phyloP scores from a whole-genome alignment of 1,284 basidiomycete genomes.

The Moniliella sp. region DNA sequence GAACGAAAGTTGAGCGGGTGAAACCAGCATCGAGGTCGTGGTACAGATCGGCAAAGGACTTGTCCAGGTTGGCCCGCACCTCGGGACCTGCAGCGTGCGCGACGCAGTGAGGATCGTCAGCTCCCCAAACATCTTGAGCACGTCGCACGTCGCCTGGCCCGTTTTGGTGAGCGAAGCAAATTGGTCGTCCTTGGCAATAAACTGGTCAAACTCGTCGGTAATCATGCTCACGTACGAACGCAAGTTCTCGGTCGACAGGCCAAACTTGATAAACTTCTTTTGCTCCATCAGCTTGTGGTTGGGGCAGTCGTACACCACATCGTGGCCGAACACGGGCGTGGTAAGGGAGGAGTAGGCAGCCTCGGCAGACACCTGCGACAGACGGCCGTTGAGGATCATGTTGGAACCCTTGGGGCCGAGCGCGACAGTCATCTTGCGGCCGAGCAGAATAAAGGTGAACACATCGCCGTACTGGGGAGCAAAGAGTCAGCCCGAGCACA shows the following conservation, averaged over 20 bases:
- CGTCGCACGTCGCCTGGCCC: constrained; percentile 10
- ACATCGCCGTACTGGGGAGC: constrained; percentile 46
- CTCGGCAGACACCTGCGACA: constrained; percentile 76
- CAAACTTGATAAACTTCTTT: constrained; percentile 70
- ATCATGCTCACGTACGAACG: constrained; percentile 76
- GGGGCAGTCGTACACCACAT: constrained; percentile 90
- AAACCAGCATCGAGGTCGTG: constrained; percentile 62
- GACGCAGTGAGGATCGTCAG: constrained; percentile 86
- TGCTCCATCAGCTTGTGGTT: constrained; percentile 97
- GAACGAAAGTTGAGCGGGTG: constrained; percentile 51
- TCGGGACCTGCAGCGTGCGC: constrained; percentile 76
- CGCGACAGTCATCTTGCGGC: constrained; percentile 70
- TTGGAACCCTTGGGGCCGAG: constrained; percentile 82
- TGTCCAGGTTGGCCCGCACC: constrained; percentile 57
- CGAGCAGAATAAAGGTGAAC: constrained; percentile 61
- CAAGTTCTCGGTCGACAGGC: constrained; percentile 76
- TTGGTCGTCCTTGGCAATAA: constrained; percentile 36
- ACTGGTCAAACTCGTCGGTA: constrained; percentile 38
- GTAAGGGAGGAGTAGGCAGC: constrained; percentile 57
- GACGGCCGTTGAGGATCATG: constrained; percentile 78
- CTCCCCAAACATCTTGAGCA: constrained; percentile 56
- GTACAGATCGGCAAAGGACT: constrained; percentile 64
- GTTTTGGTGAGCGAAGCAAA: constrained; percentile 40
- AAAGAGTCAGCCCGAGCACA: too few species aligned
- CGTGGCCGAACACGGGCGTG: constrained; percentile 57